Conservation (phyloP, 441 rosid species). For the Populus hybrid region DNA sequence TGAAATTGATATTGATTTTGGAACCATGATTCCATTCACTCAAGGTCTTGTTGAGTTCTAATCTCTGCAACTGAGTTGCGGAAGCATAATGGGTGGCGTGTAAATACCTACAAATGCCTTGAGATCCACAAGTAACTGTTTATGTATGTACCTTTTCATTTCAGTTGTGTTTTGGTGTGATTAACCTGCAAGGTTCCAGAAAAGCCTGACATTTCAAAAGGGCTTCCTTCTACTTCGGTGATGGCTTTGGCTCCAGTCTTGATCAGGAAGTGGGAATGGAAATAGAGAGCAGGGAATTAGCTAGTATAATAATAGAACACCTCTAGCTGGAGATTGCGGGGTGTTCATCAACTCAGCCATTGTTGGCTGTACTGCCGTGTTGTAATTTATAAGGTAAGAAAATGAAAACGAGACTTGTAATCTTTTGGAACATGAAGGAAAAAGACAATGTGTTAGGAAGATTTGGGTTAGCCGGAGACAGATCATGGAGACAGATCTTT, state of each 20-base stretch:
- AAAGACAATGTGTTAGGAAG: background rate
- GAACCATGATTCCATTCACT: slow-evolving; percentile 7
- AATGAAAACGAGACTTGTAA: background rate
- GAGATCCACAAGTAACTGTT: slow-evolving; percentile 14
- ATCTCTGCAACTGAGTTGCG: slow-evolving; percentile 6
- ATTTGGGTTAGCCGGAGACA: background rate
- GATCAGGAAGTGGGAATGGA: slow-evolving; percentile 13
- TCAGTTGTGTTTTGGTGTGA: slow-evolving; percentile 17
- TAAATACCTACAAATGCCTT: slow-evolving; percentile 30
- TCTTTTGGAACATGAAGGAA: background rate
- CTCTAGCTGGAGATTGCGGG: background rate
- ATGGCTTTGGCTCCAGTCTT: slow-evolving; percentile 17
- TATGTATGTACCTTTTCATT: slow-evolving; percentile 17
- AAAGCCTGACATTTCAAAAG: slow-evolving; percentile 12
- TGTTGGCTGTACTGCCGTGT: background rate
- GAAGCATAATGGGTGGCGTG: slow-evolving; percentile 19
- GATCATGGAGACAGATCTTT: background rate
- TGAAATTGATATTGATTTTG: background rate
- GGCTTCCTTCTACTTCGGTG: slow-evolving; percentile 19
- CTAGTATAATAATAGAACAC: background rate
- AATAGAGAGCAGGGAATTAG: background rate
- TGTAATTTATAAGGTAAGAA: background rate
- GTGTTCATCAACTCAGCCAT: slow-evolving; percentile 4
- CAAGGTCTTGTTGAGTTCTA: slow-evolving; percentile 10
- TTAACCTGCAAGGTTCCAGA: slow-evolving; percentile 14